phyloP scores from a whole-genome alignment of 495 filamentous ascomycete species.

The Melanomma pulvis-pyrius region DNA sequence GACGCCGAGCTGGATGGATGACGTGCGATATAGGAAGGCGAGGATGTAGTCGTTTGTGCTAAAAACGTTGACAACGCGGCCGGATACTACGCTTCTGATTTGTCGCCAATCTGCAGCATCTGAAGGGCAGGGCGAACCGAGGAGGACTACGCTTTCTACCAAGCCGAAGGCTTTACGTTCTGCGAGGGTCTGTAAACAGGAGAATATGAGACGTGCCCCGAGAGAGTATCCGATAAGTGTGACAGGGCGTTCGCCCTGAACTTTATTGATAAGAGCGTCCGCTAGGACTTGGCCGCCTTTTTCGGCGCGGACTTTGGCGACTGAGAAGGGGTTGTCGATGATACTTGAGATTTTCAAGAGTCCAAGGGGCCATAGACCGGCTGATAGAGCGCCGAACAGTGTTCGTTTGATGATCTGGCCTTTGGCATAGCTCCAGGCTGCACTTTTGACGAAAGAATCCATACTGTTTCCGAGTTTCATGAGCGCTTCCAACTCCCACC shows the following conservation, averaged over 20 bases:
- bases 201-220: constrained; percentile 86
- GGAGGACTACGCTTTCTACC: constrained; percentile 80
- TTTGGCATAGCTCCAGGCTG: constrained; percentile 77
- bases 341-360: constrained; percentile 78
- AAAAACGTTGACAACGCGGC: constrained; percentile 75
- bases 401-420: constrained; percentile 76
- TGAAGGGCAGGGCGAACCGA: constrained; percentile 79
- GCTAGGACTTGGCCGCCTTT: constrained; percentile 86
- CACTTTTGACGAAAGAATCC: constrained; percentile 70
- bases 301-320: constrained; percentile 79
- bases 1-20: constrained; percentile 74
- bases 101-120: constrained; percentile 65
- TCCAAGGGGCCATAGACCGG: constrained; percentile 73
- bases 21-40: constrained; percentile 75
- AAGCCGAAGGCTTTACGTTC: constrained; percentile 81
- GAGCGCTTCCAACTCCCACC: constrained; percentile 80
- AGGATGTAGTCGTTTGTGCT: constrained; percentile 77
- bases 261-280: constrained; percentile 83
- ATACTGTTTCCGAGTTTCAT: constrained; percentile 77
- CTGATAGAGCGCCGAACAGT: constrained; percentile 71
- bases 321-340: constrained; percentile 87
- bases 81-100: constrained; percentile 71
- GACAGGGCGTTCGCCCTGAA: constrained; percentile 85
- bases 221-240: constrained; percentile 87
- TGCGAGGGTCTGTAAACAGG: constrained; percentile 74